These are phyloP conservation scores for Quercus lobata DNA, from an alignment of 331 rosid species.

Conservation along the genomic window DNA sequence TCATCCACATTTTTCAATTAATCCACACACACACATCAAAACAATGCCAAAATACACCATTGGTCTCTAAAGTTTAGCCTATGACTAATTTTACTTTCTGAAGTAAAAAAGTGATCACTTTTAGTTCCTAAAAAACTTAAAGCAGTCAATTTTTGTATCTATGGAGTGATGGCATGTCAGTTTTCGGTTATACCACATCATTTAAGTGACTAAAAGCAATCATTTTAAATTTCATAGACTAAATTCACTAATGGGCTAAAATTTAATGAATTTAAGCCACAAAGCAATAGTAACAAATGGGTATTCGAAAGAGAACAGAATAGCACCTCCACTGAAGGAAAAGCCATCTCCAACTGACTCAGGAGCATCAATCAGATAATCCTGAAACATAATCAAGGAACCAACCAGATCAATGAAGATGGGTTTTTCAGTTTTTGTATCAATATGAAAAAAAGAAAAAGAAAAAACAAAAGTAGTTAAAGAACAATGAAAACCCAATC, in stretches of 20 bases:
- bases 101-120: too few relatives aligned
- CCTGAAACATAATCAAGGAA: slow-evolving; percentile 33
- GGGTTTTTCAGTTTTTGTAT: not conserved
- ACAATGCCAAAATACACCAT: not conserved
- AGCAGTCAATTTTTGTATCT: too few relatives aligned
- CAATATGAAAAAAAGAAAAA: not conserved
- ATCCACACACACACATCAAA: not conserved
- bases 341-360: slow-evolving; percentile 83
- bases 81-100: too few relatives aligned
- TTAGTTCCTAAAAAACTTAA: too few relatives aligned
- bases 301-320: not conserved
- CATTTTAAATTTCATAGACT: too few relatives aligned
- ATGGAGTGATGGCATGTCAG: too few relatives aligned
- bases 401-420: too few relatives aligned
- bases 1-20: not conserved
- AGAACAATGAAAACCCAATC: not conserved
- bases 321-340: slow-evolving; percentile 79
- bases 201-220: too few relatives aligned
- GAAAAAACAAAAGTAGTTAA: not conserved
- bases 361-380: slow-evolving; percentile 79
- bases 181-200: too few relatives aligned
- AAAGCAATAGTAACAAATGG: not conserved
- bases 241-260: too few relatives aligned
- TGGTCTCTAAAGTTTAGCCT: too few relatives aligned
- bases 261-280: not conserved